phyloP scores from a whole-genome alignment of 1,139 yeast species.

The Candida sanyaensis region DNA sequence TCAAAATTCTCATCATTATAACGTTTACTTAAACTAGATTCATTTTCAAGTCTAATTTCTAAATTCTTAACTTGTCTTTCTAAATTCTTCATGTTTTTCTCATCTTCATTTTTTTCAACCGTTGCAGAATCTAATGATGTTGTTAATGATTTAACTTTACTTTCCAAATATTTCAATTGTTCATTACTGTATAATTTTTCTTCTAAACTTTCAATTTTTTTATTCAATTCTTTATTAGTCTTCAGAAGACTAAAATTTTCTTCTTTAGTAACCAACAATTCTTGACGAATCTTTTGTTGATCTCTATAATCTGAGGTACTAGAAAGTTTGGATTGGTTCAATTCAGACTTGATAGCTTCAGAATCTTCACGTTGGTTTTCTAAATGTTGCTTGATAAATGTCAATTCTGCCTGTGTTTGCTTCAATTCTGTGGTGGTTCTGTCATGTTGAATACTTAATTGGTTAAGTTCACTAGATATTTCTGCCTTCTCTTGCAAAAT shows the following conservation, averaged over 20 bases:
- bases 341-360: constrained; percentile 33
- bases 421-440: constrained; percentile 38
- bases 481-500: constrained; percentile 48
- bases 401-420: constrained; percentile 31
- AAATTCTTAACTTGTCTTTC: constrained; percentile 39
- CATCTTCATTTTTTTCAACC: constrained; percentile 32
- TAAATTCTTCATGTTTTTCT: constrained; percentile 30
- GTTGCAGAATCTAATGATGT: constrained; percentile 32
- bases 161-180: constrained; percentile 48
- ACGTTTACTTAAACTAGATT: constrained; percentile 38
- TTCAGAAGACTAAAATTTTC: constrained; percentile 45
- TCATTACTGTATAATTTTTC: constrained; percentile 48
- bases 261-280: constrained; percentile 39
- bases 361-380: constrained; percentile 36
- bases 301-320: constrained; percentile 35
- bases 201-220: constrained; percentile 36
- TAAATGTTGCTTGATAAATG: constrained; percentile 37
- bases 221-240: constrained; percentile 35
- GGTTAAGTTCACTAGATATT: constrained; percentile 48
- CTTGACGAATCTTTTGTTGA: constrained; percentile 40
- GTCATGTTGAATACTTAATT: constrained; percentile 46
- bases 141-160: constrained; percentile 34
- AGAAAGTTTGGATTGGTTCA: constrained; percentile 35
- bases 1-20: constrained; percentile 52
- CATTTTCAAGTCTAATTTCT: constrained; percentile 38